These are phyloP conservation scores for Cyamopsis tetragonoloba DNA, from an alignment of 306 rosid genomes.

Conservation along the genomic window DNA sequence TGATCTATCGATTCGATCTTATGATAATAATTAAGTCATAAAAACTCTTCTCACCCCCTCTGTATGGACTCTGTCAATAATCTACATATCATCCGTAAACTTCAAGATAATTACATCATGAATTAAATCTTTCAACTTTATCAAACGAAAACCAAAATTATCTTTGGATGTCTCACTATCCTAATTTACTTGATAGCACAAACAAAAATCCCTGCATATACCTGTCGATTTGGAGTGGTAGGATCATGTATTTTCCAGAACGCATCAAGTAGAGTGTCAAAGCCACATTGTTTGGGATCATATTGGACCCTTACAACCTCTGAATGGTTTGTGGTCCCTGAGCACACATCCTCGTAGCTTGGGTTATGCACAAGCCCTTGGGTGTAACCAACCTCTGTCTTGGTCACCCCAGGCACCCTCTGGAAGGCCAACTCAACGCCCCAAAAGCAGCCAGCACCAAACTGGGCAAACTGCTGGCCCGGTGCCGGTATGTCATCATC, in stretches of 20 bases:
- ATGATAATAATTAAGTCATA: not conserved
- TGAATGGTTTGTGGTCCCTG: slow-evolving; percentile 63
- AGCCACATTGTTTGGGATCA: slow-evolving; percentile 66
- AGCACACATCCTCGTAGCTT: slow-evolving; percentile 73
- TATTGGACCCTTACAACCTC: slow-evolving; percentile 89
- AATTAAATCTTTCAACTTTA: not conserved
- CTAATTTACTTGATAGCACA: not conserved
- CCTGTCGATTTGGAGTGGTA: slow-evolving; percentile 92
- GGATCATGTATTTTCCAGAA: slow-evolving; percentile 92
- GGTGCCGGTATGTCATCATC: slow-evolving; percentile 83
- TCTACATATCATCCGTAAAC: not conserved
- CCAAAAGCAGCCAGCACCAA: slow-evolving; percentile 99
- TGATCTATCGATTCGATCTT: not conserved
- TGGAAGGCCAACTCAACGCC: slow-evolving; percentile 92
- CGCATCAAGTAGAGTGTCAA: slow-evolving; percentile 60
- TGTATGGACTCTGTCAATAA: too few species aligned
- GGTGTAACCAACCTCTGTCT: slow-evolving; percentile 84
- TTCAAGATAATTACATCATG: not conserved
- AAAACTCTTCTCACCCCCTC: too few species aligned
- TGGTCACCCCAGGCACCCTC: slow-evolving; percentile 72
- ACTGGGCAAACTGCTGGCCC: slow-evolving; percentile 79
- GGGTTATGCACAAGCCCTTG: slow-evolving; percentile 81
- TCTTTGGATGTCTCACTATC: not conserved
- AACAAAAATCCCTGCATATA: not conserved
- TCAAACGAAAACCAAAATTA: not conserved